Percentiles rank a stretch among this genome's conserved stretches.
These are phyloP conservation scores for Fraxinus xanthoxyloides DNA, from an alignment of 305 asterid genomes.

Conservation along the genomic window DNA sequence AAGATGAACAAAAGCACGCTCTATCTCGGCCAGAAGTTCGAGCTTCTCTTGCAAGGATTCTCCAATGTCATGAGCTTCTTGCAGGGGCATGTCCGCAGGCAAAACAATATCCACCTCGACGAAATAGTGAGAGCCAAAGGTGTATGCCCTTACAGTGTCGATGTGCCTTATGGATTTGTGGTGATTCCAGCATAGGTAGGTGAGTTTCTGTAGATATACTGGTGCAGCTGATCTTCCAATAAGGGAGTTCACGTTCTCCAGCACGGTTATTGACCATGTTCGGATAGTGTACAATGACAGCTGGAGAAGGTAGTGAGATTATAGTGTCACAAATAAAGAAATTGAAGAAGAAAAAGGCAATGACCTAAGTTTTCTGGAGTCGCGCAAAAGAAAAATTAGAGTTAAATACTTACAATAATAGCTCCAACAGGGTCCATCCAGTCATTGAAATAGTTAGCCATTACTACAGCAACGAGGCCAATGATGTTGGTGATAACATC, in stretches of 20 bases:
- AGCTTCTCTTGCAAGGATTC: conserved; percentile 56
- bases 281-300: conserved; percentile 49
- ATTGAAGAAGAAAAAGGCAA: background rate
- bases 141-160: conserved; percentile 51
- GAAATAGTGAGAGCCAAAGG: conserved; percentile 53
- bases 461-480: conserved; percentile 29
- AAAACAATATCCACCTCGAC: conserved; percentile 55
- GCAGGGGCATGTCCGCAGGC: conserved; percentile 46
- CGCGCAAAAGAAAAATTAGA: background rate
- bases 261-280: conserved; percentile 48
- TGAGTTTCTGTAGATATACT: conserved; percentile 46
- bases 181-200: conserved; percentile 57
- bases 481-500: conserved; percentile 32
- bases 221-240: conserved; percentile 52
- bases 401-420: conserved; percentile 21
- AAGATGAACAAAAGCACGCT: conserved; percentile 52
- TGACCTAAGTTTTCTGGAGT: background rate
- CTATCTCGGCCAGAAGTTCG: conserved; percentile 44
- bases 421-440: conserved; percentile 39
- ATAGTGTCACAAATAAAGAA: background rate
- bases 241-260: conserved; percentile 52
- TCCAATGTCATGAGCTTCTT: conserved; percentile 53
- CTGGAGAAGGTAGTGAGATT: conserved; percentile 23
- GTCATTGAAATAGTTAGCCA: conserved; percentile 24
- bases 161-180: conserved; percentile 50